Evolutionary conservation across 306 rosid species (phyloP), one percentile per base, ranked within the genome.

Genomic region (Fragaria iinumae): DNA sequence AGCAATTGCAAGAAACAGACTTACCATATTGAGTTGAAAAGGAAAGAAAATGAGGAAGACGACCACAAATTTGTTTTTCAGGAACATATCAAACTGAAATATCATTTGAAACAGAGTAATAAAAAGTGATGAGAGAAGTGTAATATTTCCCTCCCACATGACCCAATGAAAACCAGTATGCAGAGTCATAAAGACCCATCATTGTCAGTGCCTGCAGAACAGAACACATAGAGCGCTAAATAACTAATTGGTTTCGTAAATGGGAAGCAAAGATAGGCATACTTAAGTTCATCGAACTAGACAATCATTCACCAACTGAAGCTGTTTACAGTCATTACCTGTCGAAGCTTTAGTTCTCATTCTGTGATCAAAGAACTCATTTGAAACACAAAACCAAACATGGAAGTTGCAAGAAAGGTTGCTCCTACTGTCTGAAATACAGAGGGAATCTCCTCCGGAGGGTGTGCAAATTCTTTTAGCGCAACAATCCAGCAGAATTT

Each of bases 21-120:
- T 85, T 73, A 92, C 98, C 98, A 94, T 29, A 29, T 29, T 94
- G 77, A 94, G 90, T 83, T 92, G 91, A 84, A 94, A 89, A 29
- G 92, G 93, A 84, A 90, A 92, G 91, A 94, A 94, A 81, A 92
- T 44, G 59, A 92, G 16, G 80, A 88, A 89, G 75, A 92, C 74
- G 20, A 94, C 77, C 4, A 10, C 77, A 53, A 94, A 92, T 76
- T 77, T 82, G 84, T 88, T 90, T 17, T 90, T 69, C 80, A 86
- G 73, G 85, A 92, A 92, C 80, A 90, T 84, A 45, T 75, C 85
- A 71, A 92, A 84, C 82, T 86, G 96, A 78, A 92, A 92, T 86
- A 87, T 80, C 96, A 92, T 92, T 85, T 91, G 93, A 53, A 86
- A 29, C 32, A 29, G 32, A 84, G 90, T 90, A 55, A 89, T 74